phyloP scores from a whole-genome alignment of 2,329 filamentous ascomycete species.

The Aspergillus oerlinghausenensis region DNA sequence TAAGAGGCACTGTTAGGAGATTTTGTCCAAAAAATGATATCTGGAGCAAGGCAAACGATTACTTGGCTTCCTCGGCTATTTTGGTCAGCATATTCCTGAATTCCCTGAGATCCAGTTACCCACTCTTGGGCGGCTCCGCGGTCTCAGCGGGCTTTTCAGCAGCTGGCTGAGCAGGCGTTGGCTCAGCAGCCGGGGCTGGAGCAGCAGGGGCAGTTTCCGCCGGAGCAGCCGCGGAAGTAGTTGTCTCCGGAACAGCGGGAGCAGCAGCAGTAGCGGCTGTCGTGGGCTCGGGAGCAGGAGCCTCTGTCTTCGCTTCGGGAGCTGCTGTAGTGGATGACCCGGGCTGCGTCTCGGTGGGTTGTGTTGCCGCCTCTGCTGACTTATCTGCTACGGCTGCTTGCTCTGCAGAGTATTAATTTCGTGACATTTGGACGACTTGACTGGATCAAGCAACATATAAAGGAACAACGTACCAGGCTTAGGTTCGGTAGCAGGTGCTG shows the following conservation, averaged over 20 bases:
- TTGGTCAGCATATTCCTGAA: constrained; percentile 2
- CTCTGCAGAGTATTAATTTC: neutral
- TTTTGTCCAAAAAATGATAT: neutral
- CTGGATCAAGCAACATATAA: neutral
- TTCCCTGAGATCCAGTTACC: neutral
- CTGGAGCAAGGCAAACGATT: neutral
- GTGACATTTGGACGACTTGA: neutral
- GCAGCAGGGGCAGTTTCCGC: neutral
- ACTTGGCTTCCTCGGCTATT: constrained; percentile 6
- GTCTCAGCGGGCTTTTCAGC: constrained; percentile 11
- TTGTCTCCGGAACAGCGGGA: constrained; percentile 4
- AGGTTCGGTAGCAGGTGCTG: constrained; percentile 7
- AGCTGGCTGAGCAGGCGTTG: constrained; percentile 3
- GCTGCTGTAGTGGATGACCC: constrained; percentile 9
- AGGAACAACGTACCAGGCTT: constrained; percentile 12
- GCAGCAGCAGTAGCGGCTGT: constrained; percentile 3
- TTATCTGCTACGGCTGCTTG: constrained; percentile 8
- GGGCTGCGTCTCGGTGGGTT: constrained; percentile 8
- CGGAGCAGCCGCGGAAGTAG: constrained; percentile 4
- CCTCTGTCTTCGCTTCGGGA: constrained; percentile 6
- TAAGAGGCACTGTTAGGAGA: neutral
- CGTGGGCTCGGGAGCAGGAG: neutral
- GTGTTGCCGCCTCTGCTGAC: constrained; percentile 6
- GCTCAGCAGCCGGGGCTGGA: constrained; percentile 1
- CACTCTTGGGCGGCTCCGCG: constrained; percentile 7